Base-by-base conservation (phyloP, 169 alveolate species). In the Miamiensis avidus region DNA sequence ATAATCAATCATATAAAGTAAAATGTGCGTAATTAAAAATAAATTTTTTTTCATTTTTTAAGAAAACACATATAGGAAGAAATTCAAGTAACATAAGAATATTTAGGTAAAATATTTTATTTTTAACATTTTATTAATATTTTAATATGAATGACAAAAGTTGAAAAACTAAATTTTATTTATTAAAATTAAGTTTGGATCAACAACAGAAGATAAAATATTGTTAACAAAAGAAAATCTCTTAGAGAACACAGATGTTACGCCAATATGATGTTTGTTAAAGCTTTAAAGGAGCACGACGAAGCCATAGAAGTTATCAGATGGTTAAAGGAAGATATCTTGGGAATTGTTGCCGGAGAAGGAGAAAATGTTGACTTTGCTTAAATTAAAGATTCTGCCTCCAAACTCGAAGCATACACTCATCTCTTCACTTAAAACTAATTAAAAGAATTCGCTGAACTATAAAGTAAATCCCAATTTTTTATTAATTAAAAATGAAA, bases 241-340 rank as follows among this genome's bases (percentile, higher is more conserved):
- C 34, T 78, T 33, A 74, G 34, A 78, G 69, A 31, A 33, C 34
- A 29, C 4, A 78, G 83, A 78, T 78, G 83, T 34, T 69, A 29
- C 25, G 32, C 83, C 1, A 78, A 78, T 78, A 74, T 74, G 20
- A 33, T 78, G n/a, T 78, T 78, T 34, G 34, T 78, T 33, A 78
- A 65, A 78, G 69, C 83, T 26, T 65, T 78, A 0, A 78, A 78
- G 29, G 83, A 78, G 34, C 83, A 78, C 16, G 31, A 34, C 28
- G 83, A 78, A 27, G 83, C 83, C 28, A 78, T 78, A 26, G 74
- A 78, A 33, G 74, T 78, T 31, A 78, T 78, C 26, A 74, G 34
- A 29, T 78, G 15, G 34, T 34, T 78, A 78, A 78, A 78, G 29
- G 29, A 78, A 28, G 83, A 78, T 0, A 32, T 78, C 29, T 78